Evolutionary conservation across 768 basidiomycete genomes (phyloP).

Genomic region (Jaapia argillacea): DNA sequence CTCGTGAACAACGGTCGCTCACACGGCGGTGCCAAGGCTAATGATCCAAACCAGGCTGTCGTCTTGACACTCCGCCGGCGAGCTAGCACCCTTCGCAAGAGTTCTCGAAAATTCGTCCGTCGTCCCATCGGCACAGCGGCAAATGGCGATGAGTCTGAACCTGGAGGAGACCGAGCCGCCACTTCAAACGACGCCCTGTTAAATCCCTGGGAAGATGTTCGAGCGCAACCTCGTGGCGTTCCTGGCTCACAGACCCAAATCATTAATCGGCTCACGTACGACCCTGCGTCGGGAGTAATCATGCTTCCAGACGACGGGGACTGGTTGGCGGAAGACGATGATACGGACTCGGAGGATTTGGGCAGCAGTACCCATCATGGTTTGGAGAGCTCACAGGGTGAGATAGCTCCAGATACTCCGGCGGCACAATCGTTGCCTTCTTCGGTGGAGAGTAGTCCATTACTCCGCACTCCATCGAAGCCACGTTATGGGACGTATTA

Average conservation of each 20-base stretch:
- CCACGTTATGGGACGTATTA: slow-evolving; percentile 71
- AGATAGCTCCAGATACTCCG: slow-evolving; percentile 11
- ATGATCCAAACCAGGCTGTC: slow-evolving; percentile 49
- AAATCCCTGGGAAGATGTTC: slow-evolving; percentile 62
- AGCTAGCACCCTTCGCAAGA: slow-evolving; percentile 40
- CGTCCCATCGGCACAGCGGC: slow-evolving; percentile 2
- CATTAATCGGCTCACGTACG: slow-evolving; percentile 62
- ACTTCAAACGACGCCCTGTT: slow-evolving; percentile 10
- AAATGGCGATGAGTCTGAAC: slow-evolving; percentile 11
- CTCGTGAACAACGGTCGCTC: slow-evolving; percentile 47
- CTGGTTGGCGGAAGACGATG: slow-evolving; percentile 45
- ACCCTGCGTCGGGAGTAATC: slow-evolving; percentile 82
- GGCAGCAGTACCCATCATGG: slow-evolving; percentile 36
- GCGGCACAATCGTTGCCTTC: slow-evolving; percentile 7
- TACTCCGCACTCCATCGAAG: slow-evolving; percentile 25
- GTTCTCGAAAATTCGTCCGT: slow-evolving; percentile 7
- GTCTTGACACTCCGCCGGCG: slow-evolving; percentile 76
- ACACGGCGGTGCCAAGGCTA: slow-evolving; percentile 24
- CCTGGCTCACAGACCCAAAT: slow-evolving; percentile 10
- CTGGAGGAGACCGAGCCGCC: slow-evolving; percentile 14
- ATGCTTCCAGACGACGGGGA: slow-evolving; percentile 67
- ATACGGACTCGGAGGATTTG: slow-evolving; percentile 37
- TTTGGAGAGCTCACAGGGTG: slow-evolving; percentile 16
- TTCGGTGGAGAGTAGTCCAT: too few species aligned
- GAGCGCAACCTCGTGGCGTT: slow-evolving; percentile 18